Percentiles rank a stretch among this genome's conserved stretches.
These are phyloP conservation scores for Colletotrichum orchidophilum DNA, from an alignment of 2,329 filamentous ascomycete species.

Conservation along the genomic window DNA sequence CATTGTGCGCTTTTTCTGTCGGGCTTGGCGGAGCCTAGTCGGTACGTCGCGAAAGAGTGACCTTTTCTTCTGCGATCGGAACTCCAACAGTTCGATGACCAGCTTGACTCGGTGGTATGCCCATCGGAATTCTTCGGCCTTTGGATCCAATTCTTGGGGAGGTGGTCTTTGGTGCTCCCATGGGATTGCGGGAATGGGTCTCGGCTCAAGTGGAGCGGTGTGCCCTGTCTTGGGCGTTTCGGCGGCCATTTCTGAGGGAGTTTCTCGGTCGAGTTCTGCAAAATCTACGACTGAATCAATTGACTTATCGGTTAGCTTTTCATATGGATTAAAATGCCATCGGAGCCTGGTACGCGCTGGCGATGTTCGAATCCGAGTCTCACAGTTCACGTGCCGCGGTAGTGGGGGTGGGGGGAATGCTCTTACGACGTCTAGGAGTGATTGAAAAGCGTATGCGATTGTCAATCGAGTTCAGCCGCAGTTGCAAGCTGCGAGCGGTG, in stretches of 20 bases:
- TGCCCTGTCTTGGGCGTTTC: not conserved
- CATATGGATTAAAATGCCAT: not conserved
- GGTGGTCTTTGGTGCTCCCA: not conserved
- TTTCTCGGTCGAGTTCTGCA: not conserved
- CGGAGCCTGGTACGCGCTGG: not conserved
- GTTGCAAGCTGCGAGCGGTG: no score
- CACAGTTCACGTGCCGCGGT: no score
- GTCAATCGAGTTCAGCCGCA: no score
- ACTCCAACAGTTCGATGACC: not conserved
- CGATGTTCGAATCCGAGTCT: no score
- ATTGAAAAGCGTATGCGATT: no score
- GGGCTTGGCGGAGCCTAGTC: not conserved
- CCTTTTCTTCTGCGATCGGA: not conserved
- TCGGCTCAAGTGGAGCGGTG: not conserved
- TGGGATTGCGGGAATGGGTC: not conserved
- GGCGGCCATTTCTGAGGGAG: no score
- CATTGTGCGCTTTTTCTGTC: not conserved
- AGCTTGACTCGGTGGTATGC: not conserved
- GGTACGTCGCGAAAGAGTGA: not conserved
- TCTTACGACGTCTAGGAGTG: no score
- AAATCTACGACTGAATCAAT: not conserved
- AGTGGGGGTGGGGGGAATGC: no score
- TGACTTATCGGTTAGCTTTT: not conserved
- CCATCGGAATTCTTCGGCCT: not conserved
- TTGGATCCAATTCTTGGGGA: not conserved